Evolutionary conservation across 1,284 basidiomycete species (phyloP).

Genomic region (Cerrena zonata): DNA sequence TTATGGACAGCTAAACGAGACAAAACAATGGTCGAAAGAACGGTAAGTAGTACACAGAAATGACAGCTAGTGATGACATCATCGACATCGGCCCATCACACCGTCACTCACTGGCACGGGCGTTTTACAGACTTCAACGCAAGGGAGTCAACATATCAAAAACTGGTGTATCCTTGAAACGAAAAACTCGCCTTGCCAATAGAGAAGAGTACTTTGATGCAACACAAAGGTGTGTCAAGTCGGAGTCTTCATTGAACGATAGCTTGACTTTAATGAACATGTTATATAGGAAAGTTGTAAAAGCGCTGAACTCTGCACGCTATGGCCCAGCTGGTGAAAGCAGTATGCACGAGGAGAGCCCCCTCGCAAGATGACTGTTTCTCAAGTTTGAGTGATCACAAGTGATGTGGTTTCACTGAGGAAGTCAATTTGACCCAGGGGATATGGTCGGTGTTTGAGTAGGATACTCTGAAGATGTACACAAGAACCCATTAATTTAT

Average conservation of each 20-base stretch:
- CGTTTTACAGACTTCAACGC: constrained; percentile 6
- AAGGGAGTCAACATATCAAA: constrained; percentile 14
- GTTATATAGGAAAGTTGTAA: constrained; percentile 12
- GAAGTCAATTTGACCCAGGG: no score
- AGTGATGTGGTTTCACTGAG: no score
- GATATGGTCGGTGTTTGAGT: no score
- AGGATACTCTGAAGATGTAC: no score
- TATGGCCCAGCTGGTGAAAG: neutral
- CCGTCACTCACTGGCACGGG: neutral
- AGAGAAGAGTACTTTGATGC: constrained; percentile 16
- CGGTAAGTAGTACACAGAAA: no score
- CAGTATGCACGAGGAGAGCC: neutral
- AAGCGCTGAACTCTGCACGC: constrained; percentile 9
- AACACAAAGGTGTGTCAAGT: constrained; percentile 13
- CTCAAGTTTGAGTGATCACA: no score
- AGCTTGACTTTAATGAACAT: no score
- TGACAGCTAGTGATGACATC: no score
- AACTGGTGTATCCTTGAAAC: constrained; percentile 11
- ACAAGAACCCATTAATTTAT: no score
- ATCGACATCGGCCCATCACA: no score
- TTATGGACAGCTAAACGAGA: constrained; percentile 7
- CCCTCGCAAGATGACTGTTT: no score
- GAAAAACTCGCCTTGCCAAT: constrained; percentile 10
- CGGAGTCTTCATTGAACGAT: no score
- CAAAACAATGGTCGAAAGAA: constrained; percentile 8